Base-by-base conservation (phyloP, 2,329 filamentous ascomycete genomes). In the Xylaria hypoxylon region DNA sequence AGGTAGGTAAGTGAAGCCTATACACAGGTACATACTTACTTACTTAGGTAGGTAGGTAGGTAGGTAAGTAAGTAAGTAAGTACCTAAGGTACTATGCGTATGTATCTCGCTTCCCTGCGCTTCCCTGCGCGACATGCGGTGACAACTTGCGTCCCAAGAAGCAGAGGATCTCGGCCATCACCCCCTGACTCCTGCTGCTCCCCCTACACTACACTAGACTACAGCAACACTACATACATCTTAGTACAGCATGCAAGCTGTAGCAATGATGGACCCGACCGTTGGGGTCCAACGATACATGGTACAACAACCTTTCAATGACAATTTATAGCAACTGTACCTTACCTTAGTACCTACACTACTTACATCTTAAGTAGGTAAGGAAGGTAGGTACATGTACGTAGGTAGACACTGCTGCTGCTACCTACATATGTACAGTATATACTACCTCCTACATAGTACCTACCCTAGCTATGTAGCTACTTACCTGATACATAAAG, bases 271-370 rank as follows among this genome's bases (percentile, higher is more conserved):
- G 62, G 51, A 61, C 60, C 65, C 57, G 65, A 64, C 51, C 15
- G 56, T 61, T 67, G 65, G 65, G 65, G 65, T 58, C 61, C 51
- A 55, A 53, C 45, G 28, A 56, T 17, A 52, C 26, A 51, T 24
- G 13, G 7, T 52, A 52, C 48, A n/a, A n/a, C n/a, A n/a, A n/a
- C n/a, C n/a, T n/a, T n/a, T n/a, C n/a, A n/a, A n/a, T n/a, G n/a
- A n/a, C n/a, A n/a, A n/a, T n/a, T n/a, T n/a, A n/a, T n/a, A n/a
- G 13, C 35, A 13, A 38, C 13, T 15, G 10, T 13, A 38, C 35
- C 10, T 38, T 38, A 38, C 15, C 13, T 38, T 38, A 38, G 35
- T 38, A 13, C 35, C 35, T 38, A n/a, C n/a, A n/a, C n/a, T n/a
- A n/a, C n/a, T n/a, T n/a, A n/a, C n/a, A n/a, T n/a, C n/a, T n/a